Evolutionary conservation across 306 rosid genomes (phyloP), one percentile per base, ranked within the genome.

Genomic region (Vigna angularis): DNA sequence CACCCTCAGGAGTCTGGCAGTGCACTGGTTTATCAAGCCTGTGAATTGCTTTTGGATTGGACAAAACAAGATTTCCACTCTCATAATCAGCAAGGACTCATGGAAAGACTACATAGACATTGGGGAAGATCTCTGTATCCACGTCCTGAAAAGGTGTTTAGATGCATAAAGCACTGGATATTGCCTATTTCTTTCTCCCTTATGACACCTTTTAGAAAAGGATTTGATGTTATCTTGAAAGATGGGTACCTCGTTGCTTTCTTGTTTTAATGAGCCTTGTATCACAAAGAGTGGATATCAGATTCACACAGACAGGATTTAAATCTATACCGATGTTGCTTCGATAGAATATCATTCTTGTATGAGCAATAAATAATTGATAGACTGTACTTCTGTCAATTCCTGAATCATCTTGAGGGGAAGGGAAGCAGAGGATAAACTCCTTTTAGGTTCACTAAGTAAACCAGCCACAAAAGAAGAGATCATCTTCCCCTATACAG

Each of bases 1-100:
- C 98, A n/a, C 99, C 99, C 84, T 93, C 99, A 28, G 88, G 84
- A 63, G 98, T 96, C 92, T 96, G 99, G 82, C 99, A 96, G 58
- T 98, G 98, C 97, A 96, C 93, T 42, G 99, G 96, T 81, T 93
- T 96, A 66, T 89, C 90, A 70, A 93, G 96, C 78, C 76, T 78
- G 56, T 98, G 96, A 78, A 96, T 93, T 72, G 99, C 83, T 86
- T 89, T 91, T 74, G 98, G 93, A 84, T 91, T 20, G 14, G 82
- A 77, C 6, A 96, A 79, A 76, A 93, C 93, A 66, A 96, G 88
- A 83, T 81, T 87, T 82, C 90, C 93, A 88, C 98, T 93, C 67
- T 90, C 97, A 84, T 96, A 96, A 84, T 96, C 97, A 30, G 98
- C 89, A 85, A 96, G 96, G 74, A 93, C 93, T 98, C 98, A 96